phyloP scores from a whole-genome alignment of 169 alveolate genomes.

The Plasmodium chabaudi region DNA sequence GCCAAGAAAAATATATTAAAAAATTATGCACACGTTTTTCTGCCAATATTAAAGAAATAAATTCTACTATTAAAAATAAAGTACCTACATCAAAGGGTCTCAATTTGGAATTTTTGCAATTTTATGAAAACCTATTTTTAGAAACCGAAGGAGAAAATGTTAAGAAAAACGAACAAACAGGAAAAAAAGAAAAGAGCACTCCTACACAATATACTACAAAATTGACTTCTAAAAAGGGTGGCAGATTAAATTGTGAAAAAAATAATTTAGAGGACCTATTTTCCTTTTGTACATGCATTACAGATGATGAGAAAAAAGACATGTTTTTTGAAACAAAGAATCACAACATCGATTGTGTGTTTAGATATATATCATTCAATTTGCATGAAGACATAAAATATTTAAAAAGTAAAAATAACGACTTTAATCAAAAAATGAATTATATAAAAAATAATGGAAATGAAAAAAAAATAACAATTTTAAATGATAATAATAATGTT shows the following conservation, averaged over 20 bases:
- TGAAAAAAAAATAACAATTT: neutral
- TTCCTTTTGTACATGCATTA: slow-evolving; percentile 36
- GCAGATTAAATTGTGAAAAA: neutral
- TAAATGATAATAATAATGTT: neutral
- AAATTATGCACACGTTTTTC: slow-evolving; percentile 21
- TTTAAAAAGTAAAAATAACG: slow-evolving; percentile 40
- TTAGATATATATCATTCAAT: slow-evolving; percentile 39
- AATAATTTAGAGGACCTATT: neutral
- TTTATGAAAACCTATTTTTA: slow-evolving; percentile 38
- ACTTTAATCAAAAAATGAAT: slow-evolving; percentile 18
- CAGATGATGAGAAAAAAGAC: slow-evolving; percentile 8
- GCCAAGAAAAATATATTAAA: slow-evolving; percentile 40
- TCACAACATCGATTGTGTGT: slow-evolving; percentile 51
- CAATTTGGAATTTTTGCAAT: slow-evolving; percentile 41
- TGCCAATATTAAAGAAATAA: slow-evolving; percentile 19
- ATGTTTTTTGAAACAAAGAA: slow-evolving; percentile 36
- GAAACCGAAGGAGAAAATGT: neutral
- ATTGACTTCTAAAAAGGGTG: too few relatives aligned
- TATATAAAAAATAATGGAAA: slow-evolving; percentile 25
- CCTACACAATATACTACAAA: too few relatives aligned
- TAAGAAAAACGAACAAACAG: too few relatives aligned
- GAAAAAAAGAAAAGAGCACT: too few relatives aligned
- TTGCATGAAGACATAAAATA: slow-evolving; percentile 41
- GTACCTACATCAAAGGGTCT: slow-evolving; percentile 12
- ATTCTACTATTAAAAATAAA: slow-evolving; percentile 1